Evolutionary conservation across 306 rosid species (phyloP), one percentile per base, ranked within the genome.

Genomic region (Castanea sativa): DNA sequence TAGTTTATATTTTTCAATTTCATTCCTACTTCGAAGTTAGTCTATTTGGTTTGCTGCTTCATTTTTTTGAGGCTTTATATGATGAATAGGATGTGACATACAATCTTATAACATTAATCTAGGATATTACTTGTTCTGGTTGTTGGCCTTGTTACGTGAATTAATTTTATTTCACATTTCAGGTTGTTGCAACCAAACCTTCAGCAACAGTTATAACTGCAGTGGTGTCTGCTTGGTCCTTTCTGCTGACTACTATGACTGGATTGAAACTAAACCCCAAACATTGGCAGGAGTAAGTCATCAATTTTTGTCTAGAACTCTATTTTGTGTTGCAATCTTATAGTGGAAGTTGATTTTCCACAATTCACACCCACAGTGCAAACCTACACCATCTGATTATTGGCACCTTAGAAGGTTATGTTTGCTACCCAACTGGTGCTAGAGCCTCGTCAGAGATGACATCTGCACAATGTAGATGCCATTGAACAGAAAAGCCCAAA

Each of bases 211-310:
- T 88, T 52, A 92, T 91, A 84, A 82, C 91, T 5, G 78, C 86
- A 16, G 89, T 91, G 90, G 94, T 92, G 71, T 91, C 91, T 78
- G 83, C 98, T 0, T 95, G 99, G 99, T 86, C 98, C 71, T 95
- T 95, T 86, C 95, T 95, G 85, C 97, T 95, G 33, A 91, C 99
- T 18, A 93, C 96, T 25, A 55, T 88, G 78, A 83, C 82, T 30
- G 82, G 76, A 6, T 70, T 89, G 89, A 92, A 83, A 82, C 90
- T 93, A 79, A 90, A 91, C 85, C 58, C 92, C 25, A 95, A 89
- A 86, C 87, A 82, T 73, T 95, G 95, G 98, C 94, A 85, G 81
- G 97, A 87, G 99, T 87, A 84, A 91, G 91, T 78, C 2, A 2
- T 67, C 20, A 13, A 19, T 21, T 64, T 33, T 49, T 6, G 27